Base-by-base conservation (phyloP, 2,329 filamentous ascomycete species). In the Nakataea oryzae region DNA sequence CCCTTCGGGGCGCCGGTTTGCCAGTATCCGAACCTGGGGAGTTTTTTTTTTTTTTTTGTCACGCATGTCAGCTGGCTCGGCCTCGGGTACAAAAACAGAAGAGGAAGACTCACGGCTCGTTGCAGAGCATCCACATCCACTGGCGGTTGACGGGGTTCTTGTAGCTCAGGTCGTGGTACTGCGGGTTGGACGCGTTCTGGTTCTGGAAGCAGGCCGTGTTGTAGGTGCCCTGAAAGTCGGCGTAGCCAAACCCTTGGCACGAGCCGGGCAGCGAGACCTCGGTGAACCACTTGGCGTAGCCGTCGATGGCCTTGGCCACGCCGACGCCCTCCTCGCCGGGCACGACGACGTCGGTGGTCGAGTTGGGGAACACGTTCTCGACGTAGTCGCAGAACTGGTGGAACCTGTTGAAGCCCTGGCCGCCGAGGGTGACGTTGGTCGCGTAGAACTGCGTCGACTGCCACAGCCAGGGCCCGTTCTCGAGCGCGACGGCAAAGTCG, bases 41-140 rank as follows among this genome's bases (percentile, higher is more conserved):
- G n/a, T n/a, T n/a, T n/a, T n/a, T n/a, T n/a, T 64, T 41, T 59
- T 59, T 21, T 30, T 29, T 54, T 6, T 14, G 54, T 24, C 6
- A 14, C 2, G 11, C 1, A n/a, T n/a, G n/a, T n/a, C n/a, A n/a
- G 24, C 50, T 27, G 7, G 26, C 17, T 41, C 30, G 30, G 30
- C 6, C 5, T 30, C 5, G 30, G 30, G 5, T 30, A 5, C 30
- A 30, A 17, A 41, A 13, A 58, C 57, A 13, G 54, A 30, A 41
- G 17, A 29, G 2, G 13, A 17, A 7, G 9, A 62, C 64, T 55
- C 14, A 65, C 61, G 75, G 74, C 63, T 77, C 74, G 69, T 84
- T 84, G 73, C 82, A 85, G 7, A 78, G 73, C 70, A 85, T 76
- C 81, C 81, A 85, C 17, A 74, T 71, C 81, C 80, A 85, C 65